Evolutionary conservation across 371 early-diverging fungal species (phyloP).

Genomic region (Apophysomyces elegans): DNA sequence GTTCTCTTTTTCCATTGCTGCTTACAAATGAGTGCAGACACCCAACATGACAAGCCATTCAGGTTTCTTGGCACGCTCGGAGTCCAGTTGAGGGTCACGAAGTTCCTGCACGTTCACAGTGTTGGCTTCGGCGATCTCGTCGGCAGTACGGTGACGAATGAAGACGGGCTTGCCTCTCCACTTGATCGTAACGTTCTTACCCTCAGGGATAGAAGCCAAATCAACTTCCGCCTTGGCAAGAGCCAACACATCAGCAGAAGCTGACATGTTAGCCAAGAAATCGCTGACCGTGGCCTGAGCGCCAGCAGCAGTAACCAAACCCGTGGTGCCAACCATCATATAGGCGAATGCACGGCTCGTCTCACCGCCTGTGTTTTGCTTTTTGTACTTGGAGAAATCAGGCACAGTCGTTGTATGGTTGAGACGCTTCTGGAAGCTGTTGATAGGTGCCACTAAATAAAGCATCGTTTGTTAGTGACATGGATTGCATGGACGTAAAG

Average conservation of each 20-base stretch:
- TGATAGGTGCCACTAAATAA: not conserved
- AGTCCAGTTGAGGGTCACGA: constrained; percentile 89
- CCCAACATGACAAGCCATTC: constrained; percentile 97
- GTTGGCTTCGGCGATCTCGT: constrained; percentile 92
- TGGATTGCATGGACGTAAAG: no score
- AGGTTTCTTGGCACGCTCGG: constrained; percentile 86
- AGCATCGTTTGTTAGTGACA: no score
- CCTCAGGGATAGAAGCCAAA: constrained; percentile 87
- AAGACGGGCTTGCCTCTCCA: constrained; percentile 98
- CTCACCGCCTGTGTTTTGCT: constrained; percentile 58
- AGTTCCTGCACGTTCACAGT: constrained; percentile 73
- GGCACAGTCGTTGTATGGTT: constrained; percentile 61
- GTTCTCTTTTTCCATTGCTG: not conserved
- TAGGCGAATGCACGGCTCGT: constrained; percentile 83
- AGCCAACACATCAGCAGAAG: constrained; percentile 96
- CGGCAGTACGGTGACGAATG: constrained; percentile 92
- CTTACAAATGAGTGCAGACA: constrained; percentile 93
- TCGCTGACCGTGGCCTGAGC: constrained; percentile 91
- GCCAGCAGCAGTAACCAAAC: constrained; percentile 80
- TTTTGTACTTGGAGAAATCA: constrained; percentile 62
- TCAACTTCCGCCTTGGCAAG: constrained; percentile 96
- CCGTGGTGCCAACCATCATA: constrained; percentile 91
- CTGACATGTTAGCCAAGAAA: constrained; percentile 85
- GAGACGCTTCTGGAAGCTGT: constrained; percentile 46
- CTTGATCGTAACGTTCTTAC: constrained; percentile 93